Evolutionary conservation across 768 basidiomycete species (phyloP), one percentile per base, ranked within the genome.

Genomic region (Dictyophora rubrovolvata): DNA sequence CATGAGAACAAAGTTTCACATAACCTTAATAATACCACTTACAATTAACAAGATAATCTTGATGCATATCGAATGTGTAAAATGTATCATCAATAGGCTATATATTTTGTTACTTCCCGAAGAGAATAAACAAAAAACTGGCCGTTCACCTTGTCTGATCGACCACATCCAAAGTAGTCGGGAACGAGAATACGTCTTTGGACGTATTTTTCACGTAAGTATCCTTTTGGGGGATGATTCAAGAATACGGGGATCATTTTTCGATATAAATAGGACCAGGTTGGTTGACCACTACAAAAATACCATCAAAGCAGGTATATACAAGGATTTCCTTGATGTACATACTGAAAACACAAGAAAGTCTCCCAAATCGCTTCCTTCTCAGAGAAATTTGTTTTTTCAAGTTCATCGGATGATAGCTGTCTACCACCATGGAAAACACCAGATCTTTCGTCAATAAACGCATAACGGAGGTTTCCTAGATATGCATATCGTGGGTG

Each of bases 231-330:
- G 8, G 52, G n/a, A 46, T 55, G 59, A n/a, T 36, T 35, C 34
- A 60, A 55, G 22, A 60, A 54, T 22, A 60, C 59, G 11, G 59
- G 59, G 4, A 60, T 60, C 59, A 60, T 60, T 17, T 34, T 37
- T 57, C 59, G 59, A 42, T 60, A 60, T 48, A 60, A 55, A 28
- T 60, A 60, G 16, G 59, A 60, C 59, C 59, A 60, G 2, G 59
- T 60, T 16, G 59, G 59, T 47, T 60, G 59, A 10, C 59, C 59
- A 35, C 59, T 60, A 22, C 36, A 54, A 21, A 5, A 16, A 60
- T n/a, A 37, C 17, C 53, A 34, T 14, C 10, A 14, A n/a, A 42
- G 18, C 35, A 56, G 17, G 47, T 47, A 22, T 18, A 46, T 22
- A 36, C 8, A 54, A 20, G 20, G 33, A 36, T 28, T 28, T 7